Evolutionary conservation across 805 yeast genomes (phyloP).

Genomic region (Ogataea henricii): DNA sequence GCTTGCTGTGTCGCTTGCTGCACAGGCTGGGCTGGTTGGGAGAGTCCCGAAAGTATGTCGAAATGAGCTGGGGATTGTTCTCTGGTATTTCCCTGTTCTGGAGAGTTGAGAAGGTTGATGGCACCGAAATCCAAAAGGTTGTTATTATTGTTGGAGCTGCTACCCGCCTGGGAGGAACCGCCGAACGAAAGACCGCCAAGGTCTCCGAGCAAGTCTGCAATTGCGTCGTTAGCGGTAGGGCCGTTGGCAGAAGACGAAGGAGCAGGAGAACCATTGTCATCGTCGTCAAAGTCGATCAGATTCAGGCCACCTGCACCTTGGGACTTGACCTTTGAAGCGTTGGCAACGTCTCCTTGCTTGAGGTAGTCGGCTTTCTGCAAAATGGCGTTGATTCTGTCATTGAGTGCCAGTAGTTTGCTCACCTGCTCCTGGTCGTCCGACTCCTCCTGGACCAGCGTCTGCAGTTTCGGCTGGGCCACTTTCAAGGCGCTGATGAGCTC

Average conservation of each 20-base stretch:
- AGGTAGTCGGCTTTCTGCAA: slow-evolving; percentile 66
- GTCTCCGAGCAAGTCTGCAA: slow-evolving; percentile 75
- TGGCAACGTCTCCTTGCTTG: slow-evolving; percentile 57
- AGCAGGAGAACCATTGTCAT: slow-evolving; percentile 37
- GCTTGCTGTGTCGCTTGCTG: neutral
- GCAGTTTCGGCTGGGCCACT: slow-evolving; percentile 83
- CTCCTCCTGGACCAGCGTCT: slow-evolving; percentile 81
- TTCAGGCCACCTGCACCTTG: slow-evolving; percentile 29
- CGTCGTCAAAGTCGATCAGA: slow-evolving; percentile 77
- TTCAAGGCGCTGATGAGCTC: slow-evolving; percentile 81
- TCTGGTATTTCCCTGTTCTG: slow-evolving; percentile 23
- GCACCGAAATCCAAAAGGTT: slow-evolving; percentile 30
- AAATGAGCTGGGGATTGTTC: slow-evolving; percentile 19
- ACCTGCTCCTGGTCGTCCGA: slow-evolving; percentile 66
- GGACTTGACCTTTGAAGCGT: slow-evolving; percentile 50
- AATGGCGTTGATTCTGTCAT: slow-evolving; percentile 73
- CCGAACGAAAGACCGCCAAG: slow-evolving; percentile 60
- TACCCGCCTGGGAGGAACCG: slow-evolving; percentile 26
- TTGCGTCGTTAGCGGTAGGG: slow-evolving; percentile 44
- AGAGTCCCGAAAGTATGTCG: slow-evolving; percentile 20
- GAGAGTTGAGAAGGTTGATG: slow-evolving; percentile 34
- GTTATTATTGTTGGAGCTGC: slow-evolving; percentile 28
- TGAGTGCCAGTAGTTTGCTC: slow-evolving; percentile 62
- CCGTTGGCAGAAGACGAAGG: slow-evolving; percentile 25
- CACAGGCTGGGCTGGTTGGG: slow-evolving; percentile 17